These are phyloP conservation scores for Chlamydomonas reinhardtii DNA, from an alignment of 163 green algal genomes.

Conservation along the genomic window DNA sequence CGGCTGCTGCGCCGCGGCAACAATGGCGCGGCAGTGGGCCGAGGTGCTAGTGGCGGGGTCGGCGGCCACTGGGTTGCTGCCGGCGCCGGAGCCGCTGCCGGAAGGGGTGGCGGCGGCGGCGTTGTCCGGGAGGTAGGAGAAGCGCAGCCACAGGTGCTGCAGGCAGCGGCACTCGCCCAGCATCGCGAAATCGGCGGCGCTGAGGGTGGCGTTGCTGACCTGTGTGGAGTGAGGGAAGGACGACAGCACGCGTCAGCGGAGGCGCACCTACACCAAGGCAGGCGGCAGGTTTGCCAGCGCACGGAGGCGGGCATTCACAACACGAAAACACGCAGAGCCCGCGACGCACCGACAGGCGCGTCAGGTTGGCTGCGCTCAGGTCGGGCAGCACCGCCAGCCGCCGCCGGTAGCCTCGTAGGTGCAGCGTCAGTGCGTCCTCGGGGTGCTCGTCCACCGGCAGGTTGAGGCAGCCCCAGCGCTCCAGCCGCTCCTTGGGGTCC, in stretches of 20 bases:
- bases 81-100: neutral
- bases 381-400: conserved; percentile 11
- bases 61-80: neutral
- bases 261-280: too few species aligned
- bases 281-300: too few species aligned
- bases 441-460: conserved; percentile 4
- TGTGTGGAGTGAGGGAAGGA: neutral
- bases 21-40: neutral
- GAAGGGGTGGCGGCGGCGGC: neutral
- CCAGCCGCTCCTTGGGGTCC: neutral
- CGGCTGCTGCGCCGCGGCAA: neutral
- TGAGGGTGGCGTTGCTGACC: conserved; percentile 22
- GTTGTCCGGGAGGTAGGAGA: neutral
- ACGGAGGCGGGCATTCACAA: neutral
- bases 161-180: conserved; percentile 17
- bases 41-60: neutral
- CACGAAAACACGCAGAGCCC: neutral
- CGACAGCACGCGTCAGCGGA: too few species aligned
- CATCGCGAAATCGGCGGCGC: conserved; percentile 13
- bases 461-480: conserved; percentile 33
- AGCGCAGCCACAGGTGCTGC: conserved; percentile 43
- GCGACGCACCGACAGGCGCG: neutral
- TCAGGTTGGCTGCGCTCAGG: conserved; percentile 18
- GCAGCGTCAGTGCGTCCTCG: conserved; percentile 2
- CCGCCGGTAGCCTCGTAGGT: conserved; percentile 33